Percentiles rank a stretch among this genome's conserved stretches.
phyloP scores from a whole-genome alignment of 768 basidiomycete genomes.

The Cantharellus cinnabarinus region DNA sequence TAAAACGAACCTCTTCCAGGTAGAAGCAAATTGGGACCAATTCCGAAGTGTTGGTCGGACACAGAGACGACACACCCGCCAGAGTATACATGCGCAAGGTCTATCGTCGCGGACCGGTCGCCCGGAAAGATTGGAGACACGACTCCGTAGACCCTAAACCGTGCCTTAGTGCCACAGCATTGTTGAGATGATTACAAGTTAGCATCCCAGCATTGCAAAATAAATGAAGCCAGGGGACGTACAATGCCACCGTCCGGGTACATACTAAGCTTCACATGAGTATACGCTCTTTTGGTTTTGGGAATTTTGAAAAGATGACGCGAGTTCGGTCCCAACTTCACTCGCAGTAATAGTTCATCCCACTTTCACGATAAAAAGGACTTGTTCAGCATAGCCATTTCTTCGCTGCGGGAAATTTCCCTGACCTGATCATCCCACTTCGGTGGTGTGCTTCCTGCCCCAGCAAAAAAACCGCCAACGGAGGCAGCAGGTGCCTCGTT shows the following conservation, averaged over 20 bases:
- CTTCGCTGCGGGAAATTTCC: not conserved
- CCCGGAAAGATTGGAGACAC: constrained; percentile 45
- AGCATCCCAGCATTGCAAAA: constrained; percentile 3
- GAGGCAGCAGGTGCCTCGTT: constrained; percentile 76
- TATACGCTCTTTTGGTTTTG: constrained; percentile 27
- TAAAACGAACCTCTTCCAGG: constrained; percentile 52
- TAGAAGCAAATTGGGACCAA: constrained; percentile 74
- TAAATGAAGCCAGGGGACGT: constrained; percentile 16
- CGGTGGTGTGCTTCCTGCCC: constrained; percentile 20
- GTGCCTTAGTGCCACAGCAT: constrained; percentile 32
- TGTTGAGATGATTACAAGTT: not conserved
- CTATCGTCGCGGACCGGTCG: constrained; percentile 29
- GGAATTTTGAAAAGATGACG: constrained; percentile 71
- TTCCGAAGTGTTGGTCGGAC: constrained; percentile 91
- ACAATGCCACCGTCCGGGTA: constrained; percentile 97
- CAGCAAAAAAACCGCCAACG: constrained; percentile 29
- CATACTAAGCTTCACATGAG: constrained; percentile 81
- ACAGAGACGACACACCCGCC: constrained; percentile 69
- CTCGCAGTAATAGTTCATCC: constrained; percentile 56
- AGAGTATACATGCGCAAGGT: constrained; percentile 78
- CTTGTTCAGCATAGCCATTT: not conserved
- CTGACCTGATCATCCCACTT: constrained; percentile 31
- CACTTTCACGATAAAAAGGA: constrained; percentile 30
- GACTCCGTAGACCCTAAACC: constrained; percentile 78
- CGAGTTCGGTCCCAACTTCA: constrained; percentile 61